Percentiles rank a stretch among this genome's conserved stretches.
Evolutionary conservation across 208 protist species (phyloP).

Genomic region (Lotmaria passim): DNA sequence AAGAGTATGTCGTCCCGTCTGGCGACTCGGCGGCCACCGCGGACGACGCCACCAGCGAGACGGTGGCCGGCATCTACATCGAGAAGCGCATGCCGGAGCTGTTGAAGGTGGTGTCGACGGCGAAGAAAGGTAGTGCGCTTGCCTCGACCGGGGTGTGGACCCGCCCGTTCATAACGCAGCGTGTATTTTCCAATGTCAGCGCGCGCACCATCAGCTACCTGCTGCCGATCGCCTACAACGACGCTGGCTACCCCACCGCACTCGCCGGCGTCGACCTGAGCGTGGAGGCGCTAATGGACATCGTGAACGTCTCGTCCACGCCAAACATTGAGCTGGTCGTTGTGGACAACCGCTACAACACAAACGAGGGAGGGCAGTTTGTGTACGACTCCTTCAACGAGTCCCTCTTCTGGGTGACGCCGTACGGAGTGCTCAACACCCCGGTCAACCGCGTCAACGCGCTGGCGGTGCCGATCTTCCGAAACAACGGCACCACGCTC

Average conservation of each 20-base stretch:
- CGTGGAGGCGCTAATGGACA: slow-evolving; percentile 33
- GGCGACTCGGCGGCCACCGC: background rate
- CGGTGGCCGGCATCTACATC: slow-evolving; percentile 14
- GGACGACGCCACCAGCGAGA: background rate
- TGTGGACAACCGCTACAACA: slow-evolving; percentile 39
- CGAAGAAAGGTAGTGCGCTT: slow-evolving; percentile 26
- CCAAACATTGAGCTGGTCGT: slow-evolving; percentile 51
- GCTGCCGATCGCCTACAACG: slow-evolving; percentile 40
- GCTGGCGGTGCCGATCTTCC: slow-evolving; percentile 36
- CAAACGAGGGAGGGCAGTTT: slow-evolving; percentile 41
- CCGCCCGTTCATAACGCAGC: slow-evolving; percentile 14
- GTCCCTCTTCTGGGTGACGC: slow-evolving; percentile 30
- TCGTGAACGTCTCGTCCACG: slow-evolving; percentile 35
- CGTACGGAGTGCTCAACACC: slow-evolving; percentile 36
- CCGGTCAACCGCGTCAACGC: slow-evolving; percentile 41
- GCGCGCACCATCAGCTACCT: slow-evolving; percentile 43
- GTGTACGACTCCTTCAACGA: slow-evolving; percentile 51
- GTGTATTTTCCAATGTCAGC: slow-evolving; percentile 23
- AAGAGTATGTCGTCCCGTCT: slow-evolving; percentile 18
- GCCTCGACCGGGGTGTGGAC: slow-evolving; percentile 42
- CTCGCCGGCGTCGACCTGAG: slow-evolving; percentile 49
- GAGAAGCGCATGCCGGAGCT: slow-evolving; percentile 32
- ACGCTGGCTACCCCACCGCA: slow-evolving; percentile 19
- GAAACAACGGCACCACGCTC: slow-evolving; percentile 24
- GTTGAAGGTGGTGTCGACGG: slow-evolving; percentile 14